Evolutionary conservation across 1,284 basidiomycete species (phyloP), one percentile per base, ranked within the genome.

Genomic region (Takashimella koratensis): DNA sequence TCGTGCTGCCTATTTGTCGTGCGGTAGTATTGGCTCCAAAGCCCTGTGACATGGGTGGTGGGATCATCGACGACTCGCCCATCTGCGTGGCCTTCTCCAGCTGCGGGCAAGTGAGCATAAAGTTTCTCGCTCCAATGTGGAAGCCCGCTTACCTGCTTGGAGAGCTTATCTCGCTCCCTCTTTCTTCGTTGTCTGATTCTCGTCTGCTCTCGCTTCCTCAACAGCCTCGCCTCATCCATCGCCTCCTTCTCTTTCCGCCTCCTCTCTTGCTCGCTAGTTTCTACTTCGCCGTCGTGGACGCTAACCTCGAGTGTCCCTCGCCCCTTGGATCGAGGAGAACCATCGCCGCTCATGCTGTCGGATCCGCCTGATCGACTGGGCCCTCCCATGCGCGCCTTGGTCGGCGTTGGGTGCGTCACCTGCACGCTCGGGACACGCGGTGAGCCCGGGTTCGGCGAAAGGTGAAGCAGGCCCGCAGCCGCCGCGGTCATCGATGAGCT

Each of bases 401-500:
- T 63, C 21, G 62, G 65, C 21, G 60, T 64, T 21, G 65, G 57
- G n/a, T 63, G 60, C 5, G 57, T 57, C 20, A 68, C 56, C 11
- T 66, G 64, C 0, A 65, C 30, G 16, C 30, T 36, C 30, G 30
- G 30, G 16, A 36, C 30, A 8, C 30, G 30, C 16, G 30, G 30
- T 16, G 30, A 36, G 8, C 30, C 30, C 30, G 30, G 30, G 16
- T 36, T 36, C 8, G 30, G 16, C 30, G 30, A 36, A 16, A 36
- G 30, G 16, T 36, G 30, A 8, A 36, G 16, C 16, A 36, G 16
- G 8, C 30, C 30, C 10, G 8, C 16, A 16, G 8, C 16, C 30
- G 30, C 30, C 30, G 30, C 30, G 30, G 16, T 8, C 16, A 16
- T 8, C 10, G 30, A 16, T n/a, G n/a, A n/a, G n/a, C n/a, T n/a